Evolutionary conservation across 164 flowering plant species (phyloP), one percentile per base, ranked within the genome.

Genomic region (Cinnamomum micranthum): DNA sequence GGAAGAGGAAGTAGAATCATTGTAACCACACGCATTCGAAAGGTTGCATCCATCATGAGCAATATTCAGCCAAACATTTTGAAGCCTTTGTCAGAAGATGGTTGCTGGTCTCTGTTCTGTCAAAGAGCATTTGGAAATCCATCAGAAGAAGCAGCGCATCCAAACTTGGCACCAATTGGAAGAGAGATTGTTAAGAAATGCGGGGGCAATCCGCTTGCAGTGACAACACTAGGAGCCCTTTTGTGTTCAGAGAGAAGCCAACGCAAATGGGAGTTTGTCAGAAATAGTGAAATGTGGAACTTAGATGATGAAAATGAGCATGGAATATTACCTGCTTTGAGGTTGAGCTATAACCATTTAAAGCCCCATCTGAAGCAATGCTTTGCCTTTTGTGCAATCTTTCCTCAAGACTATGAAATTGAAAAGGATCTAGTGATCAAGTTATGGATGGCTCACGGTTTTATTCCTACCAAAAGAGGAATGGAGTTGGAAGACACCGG

Each of bases 291-390:
- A 14, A 27, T 65, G 2, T 76, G 78, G 78, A 22, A 64, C 9
- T 27, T 22, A 52, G 3, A 0, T 3, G 9, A 13, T 20, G 19
- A 51, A 31, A 59, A 4, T 31, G 50, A 25, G 10, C 0, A n/a
- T 12, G 51, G 7, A 12, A 50, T 69, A 1, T 28, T 71, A 15
- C 50, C 70, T 4, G 70, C 33, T 64, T 13, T 76, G 25, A 47
- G 11, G 17, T 52, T 76, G 28, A 50, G 78, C 68, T 76, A 76
- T n/a, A n/a, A 63, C n/a, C 20, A 65, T 33, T 27, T 76, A 13
- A 3, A 4, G 20, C n/a, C 74, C 3, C 50, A 65, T 20, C 24
- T 28, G 12, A 75, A 62, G 50, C 60, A 69, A 9, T 75, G 77
- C 58, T 70, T 75, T 24, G 31, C 35, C 1, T 69, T 70, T 27